phyloP scores from a whole-genome alignment of 2,329 filamentous ascomycete genomes.

The Fusarium sarcochroum region DNA sequence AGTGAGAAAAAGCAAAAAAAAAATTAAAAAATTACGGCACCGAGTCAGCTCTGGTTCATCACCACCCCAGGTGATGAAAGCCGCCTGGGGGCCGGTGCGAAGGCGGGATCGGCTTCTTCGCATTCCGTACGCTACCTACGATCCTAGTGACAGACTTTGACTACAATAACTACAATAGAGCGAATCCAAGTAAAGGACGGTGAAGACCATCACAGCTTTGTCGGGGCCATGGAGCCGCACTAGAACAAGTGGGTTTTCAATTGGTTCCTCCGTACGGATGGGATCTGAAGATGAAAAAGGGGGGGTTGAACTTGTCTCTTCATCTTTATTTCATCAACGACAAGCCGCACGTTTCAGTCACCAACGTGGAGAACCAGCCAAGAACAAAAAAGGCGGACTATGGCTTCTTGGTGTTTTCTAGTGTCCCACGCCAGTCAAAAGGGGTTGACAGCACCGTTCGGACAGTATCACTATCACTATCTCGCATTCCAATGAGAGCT shows the following conservation, averaged over 20 bases:
- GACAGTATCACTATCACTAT: not conserved
- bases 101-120: constrained; percentile 43
- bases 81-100: constrained; percentile 43
- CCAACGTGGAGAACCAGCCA: constrained; percentile 13
- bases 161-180: not conserved
- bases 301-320: not conserved
- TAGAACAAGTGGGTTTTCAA: constrained; percentile 8
- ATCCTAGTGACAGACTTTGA: no score
- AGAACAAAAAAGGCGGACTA: constrained; percentile 3
- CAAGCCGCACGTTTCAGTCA: not conserved
- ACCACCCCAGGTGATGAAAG: constrained; percentile 8
- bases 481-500: constrained; percentile 1
- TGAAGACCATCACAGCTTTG: constrained; percentile 12
- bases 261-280: not conserved
- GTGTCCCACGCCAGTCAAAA: constrained; percentile 26
- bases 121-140: constrained; percentile 28
- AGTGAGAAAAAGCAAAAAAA: constrained; percentile 35
- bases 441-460: constrained; percentile 1
- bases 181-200: not conserved
- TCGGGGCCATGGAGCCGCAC: constrained; percentile 11
- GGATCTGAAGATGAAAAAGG: not conserved
- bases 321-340: constrained; percentile 4
- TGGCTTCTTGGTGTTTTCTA: constrained; percentile 29
- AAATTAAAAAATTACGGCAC: constrained; percentile 6
- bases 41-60: constrained; percentile 41